Base-by-base conservation (phyloP, 2,329 filamentous ascomycete species). In the Claviceps sp. region DNA sequence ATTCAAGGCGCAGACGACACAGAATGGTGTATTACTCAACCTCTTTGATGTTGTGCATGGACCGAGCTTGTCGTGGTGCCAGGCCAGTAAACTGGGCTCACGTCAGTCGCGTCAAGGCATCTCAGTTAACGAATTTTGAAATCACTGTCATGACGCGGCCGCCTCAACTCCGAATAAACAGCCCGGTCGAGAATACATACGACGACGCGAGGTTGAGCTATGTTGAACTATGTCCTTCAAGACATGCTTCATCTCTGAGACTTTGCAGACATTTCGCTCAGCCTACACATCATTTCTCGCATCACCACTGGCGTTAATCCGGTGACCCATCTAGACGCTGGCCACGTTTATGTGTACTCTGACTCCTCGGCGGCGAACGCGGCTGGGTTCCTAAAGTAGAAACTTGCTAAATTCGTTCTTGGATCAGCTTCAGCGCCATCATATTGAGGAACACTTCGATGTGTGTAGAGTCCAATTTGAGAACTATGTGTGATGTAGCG, bases 21-120 rank as follows among this genome's bases (percentile, higher is more conserved):
- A 68, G 8, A 66, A 66, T 19, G 72, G 69, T 22, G 64, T 61
- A 2, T 62, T 69, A 6, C 66, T 76, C 48, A 71, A 61, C 46
- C 60, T 75, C 7, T 62, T 75, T 48, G 68, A 71, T 30, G 64
- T 73, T 47, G 61, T 74, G 48, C 76, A 75, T 59, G 73, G 73
- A 37, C 71, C 67, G 4, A 73, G 70, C n/a, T 70, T 72, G 5
- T 73, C 71, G 13, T 76, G 73, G 73, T 66, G 64, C 50, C 69
- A 68, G n/a, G 57, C 58, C 37, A 59, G 59, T 43, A 58, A 61
- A 30, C 7, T 71, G 70, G 0, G 68, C 70, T 53, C 61, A 73
- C 53, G 71, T 71, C 10, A 70, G 68, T 51, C 67, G 67, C 49
- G 59, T 68, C 57, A 73, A 73, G 59, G 68, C 75, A 39, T 77